Percentiles rank a stretch among this genome's conserved stretches.
Evolutionary conservation across 2,329 filamentous ascomycete genomes (phyloP).

Genomic region (Thielaviopsis cerberus): DNA sequence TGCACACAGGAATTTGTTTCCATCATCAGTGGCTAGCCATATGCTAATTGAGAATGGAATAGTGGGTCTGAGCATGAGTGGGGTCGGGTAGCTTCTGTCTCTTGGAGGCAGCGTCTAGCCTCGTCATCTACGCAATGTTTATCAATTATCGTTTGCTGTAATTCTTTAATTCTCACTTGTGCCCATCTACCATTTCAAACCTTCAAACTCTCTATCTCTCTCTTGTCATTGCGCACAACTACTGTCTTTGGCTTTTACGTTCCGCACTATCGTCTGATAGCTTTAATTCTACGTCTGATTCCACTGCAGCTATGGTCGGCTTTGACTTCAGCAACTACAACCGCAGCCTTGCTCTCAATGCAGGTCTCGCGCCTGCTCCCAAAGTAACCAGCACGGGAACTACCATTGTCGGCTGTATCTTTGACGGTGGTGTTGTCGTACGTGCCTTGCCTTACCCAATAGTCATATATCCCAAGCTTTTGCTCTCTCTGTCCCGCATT

Average conservation of each 20-base stretch:
- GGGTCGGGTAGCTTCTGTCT: too few relatives aligned
- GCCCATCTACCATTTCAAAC: not conserved
- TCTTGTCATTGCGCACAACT: not conserved
- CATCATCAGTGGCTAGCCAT: too few relatives aligned
- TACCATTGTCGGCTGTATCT: constrained; percentile 95
- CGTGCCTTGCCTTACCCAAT: constrained; percentile 18
- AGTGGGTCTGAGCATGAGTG: too few relatives aligned
- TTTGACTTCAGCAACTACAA: constrained; percentile 99
- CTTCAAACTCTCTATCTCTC: not conserved
- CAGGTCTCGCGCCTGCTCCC: constrained; percentile 79
- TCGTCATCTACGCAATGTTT: too few relatives aligned
- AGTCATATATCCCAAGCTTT: constrained; percentile 1
- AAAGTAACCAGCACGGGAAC: constrained; percentile 98
- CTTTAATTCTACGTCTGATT: constrained; percentile 5
- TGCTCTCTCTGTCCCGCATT: not conserved
- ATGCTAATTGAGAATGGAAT: too few relatives aligned
- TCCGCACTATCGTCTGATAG: constrained; percentile 14
- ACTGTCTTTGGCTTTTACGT: not conserved
- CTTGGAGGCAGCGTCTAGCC: too few relatives aligned
- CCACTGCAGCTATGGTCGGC: constrained; percentile 52
- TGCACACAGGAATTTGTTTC: too few relatives aligned
- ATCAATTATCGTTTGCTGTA: too few relatives aligned
- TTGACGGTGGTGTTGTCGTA: constrained; percentile 86
- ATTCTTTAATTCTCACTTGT: too few relatives aligned
- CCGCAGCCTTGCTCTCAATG: constrained; percentile 90